These are phyloP conservation scores for Borovskyia barvae DNA, from an alignment of 208 protist genomes.

Conservation along the genomic window DNA sequence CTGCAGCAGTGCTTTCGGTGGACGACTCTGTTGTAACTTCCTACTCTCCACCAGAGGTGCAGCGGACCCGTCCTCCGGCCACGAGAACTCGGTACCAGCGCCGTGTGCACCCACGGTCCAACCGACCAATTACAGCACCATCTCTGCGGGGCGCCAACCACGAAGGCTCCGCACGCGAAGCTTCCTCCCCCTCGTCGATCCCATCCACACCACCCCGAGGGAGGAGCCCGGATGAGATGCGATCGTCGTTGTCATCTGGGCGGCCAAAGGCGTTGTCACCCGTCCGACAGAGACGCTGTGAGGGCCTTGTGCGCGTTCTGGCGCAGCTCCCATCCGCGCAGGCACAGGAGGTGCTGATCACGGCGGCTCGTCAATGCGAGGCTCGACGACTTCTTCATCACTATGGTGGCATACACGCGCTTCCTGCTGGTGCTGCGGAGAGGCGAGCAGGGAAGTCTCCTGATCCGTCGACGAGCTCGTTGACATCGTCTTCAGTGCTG, in stretches of 20 bases:
- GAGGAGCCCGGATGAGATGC: too few species aligned
- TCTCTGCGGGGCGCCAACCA: neutral
- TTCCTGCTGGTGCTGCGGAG: too few species aligned
- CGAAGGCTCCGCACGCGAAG: neutral
- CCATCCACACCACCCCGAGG: neutral
- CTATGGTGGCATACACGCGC: constrained; percentile 24
- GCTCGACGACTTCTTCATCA: constrained; percentile 16
- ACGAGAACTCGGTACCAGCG: too few species aligned
- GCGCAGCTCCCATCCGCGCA: constrained; percentile 3
- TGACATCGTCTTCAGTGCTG: neutral
- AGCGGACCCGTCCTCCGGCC: too few species aligned
- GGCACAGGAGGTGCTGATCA: constrained; percentile 7
- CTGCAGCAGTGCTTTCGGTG: too few species aligned
- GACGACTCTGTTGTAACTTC: too few species aligned
- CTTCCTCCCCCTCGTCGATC: constrained; percentile 5
- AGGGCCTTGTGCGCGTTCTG: constrained; percentile 2
- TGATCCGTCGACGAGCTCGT: neutral
- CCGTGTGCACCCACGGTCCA: too few species aligned
- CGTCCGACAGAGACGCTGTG: too few species aligned
- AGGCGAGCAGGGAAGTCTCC: neutral
- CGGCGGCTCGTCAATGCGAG: constrained; percentile 13
- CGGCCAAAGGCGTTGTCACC: too few species aligned
- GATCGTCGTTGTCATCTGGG: too few species aligned
- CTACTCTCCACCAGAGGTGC: too few species aligned
- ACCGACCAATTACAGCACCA: too few species aligned